A percentile compares a stretch with the other conserved stretches of the same genome.
phyloP scores from a whole-genome alignment of 169 alveolate species.

The Cryptosporidium sp. region DNA sequence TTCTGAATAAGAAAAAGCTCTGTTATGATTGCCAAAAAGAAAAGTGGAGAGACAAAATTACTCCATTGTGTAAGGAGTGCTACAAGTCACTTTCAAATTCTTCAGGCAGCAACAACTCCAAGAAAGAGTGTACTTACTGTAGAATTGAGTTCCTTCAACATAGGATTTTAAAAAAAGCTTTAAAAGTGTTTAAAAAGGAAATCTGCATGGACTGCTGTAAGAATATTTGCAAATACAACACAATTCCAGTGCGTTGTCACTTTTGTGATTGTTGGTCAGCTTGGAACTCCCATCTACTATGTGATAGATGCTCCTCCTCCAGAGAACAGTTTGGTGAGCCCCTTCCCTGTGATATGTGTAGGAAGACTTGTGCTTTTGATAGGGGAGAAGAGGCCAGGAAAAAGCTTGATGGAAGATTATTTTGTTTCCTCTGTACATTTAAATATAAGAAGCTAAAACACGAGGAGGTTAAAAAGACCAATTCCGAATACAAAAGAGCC shows the following conservation, averaged over 20 bases:
- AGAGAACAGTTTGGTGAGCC: slow-evolving; percentile 71
- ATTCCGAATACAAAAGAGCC: slow-evolving; percentile 52
- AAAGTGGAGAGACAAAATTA: slow-evolving; percentile 69
- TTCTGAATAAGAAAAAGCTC: slow-evolving; percentile 19
- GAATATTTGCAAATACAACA: slow-evolving; percentile 59
- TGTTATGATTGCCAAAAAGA: slow-evolving; percentile 68
- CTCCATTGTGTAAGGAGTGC: slow-evolving; percentile 63
- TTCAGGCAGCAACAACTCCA: neutral
- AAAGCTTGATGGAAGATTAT: slow-evolving; percentile 60
- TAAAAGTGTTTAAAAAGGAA: slow-evolving; percentile 44
- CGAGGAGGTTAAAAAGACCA: slow-evolving; percentile 54
- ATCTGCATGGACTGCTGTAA: slow-evolving; percentile 70
- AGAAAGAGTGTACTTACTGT: slow-evolving; percentile 64
- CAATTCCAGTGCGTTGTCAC: slow-evolving; percentile 60
- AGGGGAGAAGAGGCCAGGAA: slow-evolving; percentile 65
- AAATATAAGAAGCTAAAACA: slow-evolving; percentile 57
- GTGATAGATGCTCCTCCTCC: slow-evolving; percentile 67
- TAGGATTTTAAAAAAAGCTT: slow-evolving; percentile 66
- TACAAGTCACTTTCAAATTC: slow-evolving; percentile 32
- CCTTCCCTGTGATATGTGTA: slow-evolving; percentile 75
- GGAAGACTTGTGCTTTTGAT: slow-evolving; percentile 68
- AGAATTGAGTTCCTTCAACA: slow-evolving; percentile 65
- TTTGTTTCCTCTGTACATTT: slow-evolving; percentile 62
- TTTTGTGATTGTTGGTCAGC: slow-evolving; percentile 76
- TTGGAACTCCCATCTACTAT: slow-evolving; percentile 33